Evolutionary conservation across 352 stramenopile genomes (phyloP).

Genomic region (Globisporangium nodosum): DNA sequence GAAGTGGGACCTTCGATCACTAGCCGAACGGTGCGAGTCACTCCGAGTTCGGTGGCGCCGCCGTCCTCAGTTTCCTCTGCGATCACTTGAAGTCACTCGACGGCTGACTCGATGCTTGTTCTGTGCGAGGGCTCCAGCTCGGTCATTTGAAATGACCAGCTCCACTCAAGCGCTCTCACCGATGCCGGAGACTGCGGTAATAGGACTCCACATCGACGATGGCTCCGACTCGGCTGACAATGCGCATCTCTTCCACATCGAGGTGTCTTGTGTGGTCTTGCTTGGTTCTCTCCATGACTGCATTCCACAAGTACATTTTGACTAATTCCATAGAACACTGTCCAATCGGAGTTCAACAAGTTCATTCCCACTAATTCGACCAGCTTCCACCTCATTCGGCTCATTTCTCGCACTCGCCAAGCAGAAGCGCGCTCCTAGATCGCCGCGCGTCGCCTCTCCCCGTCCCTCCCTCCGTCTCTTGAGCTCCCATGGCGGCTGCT

Average conservation of each 20-base stretch:
- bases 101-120: background rate
- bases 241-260: background rate
- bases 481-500: conserved; percentile 11
- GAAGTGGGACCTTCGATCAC: too few relatives aligned
- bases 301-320: background rate
- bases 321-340: too few relatives aligned
- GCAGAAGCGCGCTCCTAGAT: too few relatives aligned
- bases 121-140: background rate
- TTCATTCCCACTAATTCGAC: too few relatives aligned
- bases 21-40: background rate
- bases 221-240: background rate
- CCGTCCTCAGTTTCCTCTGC: background rate
- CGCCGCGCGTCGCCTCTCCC: background rate
- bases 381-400: too few relatives aligned
- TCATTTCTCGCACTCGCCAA: too few relatives aligned
- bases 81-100: background rate
- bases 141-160: background rate
- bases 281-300: background rate
- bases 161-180: background rate
- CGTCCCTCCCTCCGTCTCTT: background rate
- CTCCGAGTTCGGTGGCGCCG: background rate
- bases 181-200: background rate
- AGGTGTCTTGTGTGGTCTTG: too few relatives aligned
- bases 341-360: too few relatives aligned
- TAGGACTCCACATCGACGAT: background rate